These are phyloP conservation scores for Misopates orontium DNA, from an alignment of 257 asterid species.

Conservation along the genomic window DNA sequence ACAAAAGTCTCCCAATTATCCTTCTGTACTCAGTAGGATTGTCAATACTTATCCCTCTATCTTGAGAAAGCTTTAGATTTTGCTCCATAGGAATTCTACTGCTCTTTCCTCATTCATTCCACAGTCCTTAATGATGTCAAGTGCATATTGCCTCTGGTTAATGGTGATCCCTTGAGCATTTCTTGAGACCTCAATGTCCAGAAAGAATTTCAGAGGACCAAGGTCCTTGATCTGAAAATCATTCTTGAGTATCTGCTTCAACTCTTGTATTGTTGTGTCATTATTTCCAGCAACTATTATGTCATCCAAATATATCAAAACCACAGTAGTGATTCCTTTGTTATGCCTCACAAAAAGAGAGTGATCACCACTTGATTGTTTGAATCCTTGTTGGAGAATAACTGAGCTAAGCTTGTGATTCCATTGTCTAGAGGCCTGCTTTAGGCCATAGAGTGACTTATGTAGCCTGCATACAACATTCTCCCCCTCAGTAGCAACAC, in stretches of 20 bases:
- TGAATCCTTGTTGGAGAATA: not conserved
- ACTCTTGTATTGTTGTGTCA: not conserved
- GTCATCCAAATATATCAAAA: not conserved
- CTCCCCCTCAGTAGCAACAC: not conserved
- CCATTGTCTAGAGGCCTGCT: constrained; percentile 6
- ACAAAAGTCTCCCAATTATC: not conserved
- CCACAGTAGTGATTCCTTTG: too few species aligned
- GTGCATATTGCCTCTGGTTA: not conserved
- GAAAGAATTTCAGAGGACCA: not conserved
- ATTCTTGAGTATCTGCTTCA: not conserved
- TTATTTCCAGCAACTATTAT: not conserved
- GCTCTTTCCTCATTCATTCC: not conserved
- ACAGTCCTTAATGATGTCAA: not conserved
- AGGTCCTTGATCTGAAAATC: not conserved
- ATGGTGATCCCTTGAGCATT: not conserved
- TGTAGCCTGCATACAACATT: not conserved
- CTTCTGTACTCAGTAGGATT: not conserved
- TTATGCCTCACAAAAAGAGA: too few species aligned
- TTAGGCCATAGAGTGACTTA: not conserved
- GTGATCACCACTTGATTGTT: too few species aligned
- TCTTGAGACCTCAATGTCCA: not conserved
- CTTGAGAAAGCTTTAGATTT: not conserved
- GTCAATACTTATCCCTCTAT: not conserved
- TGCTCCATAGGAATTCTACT: not conserved
- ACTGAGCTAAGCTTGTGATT: not conserved